These are phyloP conservation scores for Imleria badia DNA, from an alignment of 768 basidiomycete species.

Conservation along the genomic window DNA sequence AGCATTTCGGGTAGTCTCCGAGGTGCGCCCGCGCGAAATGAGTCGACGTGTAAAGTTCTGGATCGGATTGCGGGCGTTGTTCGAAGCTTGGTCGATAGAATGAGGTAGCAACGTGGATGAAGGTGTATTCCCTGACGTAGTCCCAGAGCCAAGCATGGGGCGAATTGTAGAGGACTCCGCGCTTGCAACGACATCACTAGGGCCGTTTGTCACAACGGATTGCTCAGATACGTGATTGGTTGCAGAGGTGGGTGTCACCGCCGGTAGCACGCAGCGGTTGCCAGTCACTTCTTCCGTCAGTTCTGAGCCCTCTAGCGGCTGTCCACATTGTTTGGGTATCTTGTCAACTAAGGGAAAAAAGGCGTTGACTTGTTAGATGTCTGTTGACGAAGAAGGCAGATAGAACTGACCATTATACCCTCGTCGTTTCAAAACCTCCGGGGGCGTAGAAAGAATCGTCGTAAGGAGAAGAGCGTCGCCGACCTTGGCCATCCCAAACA, in stretches of 20 bases:
- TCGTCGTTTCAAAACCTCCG: constrained; percentile 33
- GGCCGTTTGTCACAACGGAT: background rate
- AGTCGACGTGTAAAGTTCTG: background rate
- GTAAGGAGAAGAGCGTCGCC: constrained; percentile 57
- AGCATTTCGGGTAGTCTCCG: background rate
- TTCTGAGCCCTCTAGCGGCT: background rate
- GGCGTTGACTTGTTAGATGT: constrained; percentile 33
- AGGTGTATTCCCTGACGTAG: background rate
- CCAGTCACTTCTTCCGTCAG: constrained; percentile 53
- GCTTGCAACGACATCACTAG: constrained; percentile 48
- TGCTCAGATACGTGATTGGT: background rate
- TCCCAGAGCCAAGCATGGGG: background rate
- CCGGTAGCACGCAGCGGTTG: constrained; percentile 37
- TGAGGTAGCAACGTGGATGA: background rate
- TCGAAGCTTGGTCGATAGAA: background rate
- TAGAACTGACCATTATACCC: background rate
- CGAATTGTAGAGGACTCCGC: background rate
- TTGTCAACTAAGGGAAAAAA: constrained; percentile 42
- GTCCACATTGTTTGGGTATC: constrained; percentile 29
- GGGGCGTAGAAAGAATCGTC: constrained; percentile 83
- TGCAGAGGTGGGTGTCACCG: background rate
- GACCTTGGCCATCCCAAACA: constrained; percentile 73
- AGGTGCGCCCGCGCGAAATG: background rate
- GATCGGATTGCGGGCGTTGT: background rate
- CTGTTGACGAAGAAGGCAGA: background rate